A percentile compares a stretch with the other conserved stretches of the same genome.
phyloP scores from a whole-genome alignment of 2,329 filamentous ascomycete genomes.

The Shiraia sp. region DNA sequence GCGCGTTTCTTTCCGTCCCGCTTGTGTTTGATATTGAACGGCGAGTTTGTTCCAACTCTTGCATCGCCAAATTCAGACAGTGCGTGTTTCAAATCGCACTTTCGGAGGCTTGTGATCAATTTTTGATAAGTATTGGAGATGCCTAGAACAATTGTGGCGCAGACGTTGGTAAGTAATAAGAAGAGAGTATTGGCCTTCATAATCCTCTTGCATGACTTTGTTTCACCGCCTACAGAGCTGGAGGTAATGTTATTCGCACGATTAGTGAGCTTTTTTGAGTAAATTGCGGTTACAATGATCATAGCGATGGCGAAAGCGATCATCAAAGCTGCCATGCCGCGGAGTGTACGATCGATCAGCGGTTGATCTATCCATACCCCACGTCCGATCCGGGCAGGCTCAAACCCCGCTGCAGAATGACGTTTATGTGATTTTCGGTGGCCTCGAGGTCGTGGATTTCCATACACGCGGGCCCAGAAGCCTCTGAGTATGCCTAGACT shows the following conservation, averaged over 20 bases:
- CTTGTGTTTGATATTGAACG: constrained; percentile 38
- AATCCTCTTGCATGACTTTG: constrained; percentile 20
- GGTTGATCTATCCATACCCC: constrained; percentile 37
- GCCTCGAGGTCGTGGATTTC: constrained; percentile 22
- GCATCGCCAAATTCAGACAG: constrained; percentile 36
- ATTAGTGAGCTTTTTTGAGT: constrained; percentile 14
- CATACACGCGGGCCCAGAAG: constrained; percentile 17
- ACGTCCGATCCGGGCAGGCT: constrained; percentile 25
- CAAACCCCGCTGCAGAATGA: constrained; percentile 25
- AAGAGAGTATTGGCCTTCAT: constrained; percentile 25
- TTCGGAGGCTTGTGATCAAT: constrained; percentile 30
- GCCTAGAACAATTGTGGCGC: constrained; percentile 35
- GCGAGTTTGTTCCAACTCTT: constrained; percentile 38
- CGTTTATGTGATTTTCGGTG: constrained; percentile 15
- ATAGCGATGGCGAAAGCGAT: constrained; percentile 16
- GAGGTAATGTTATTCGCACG: constrained; percentile 25
- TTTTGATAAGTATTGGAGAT: constrained; percentile 42
- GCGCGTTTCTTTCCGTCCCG: constrained; percentile 19
- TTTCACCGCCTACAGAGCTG: constrained; percentile 25
- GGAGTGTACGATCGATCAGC: constrained; percentile 32
- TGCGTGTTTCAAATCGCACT: constrained; percentile 27
- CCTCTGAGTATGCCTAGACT: constrained; percentile 19
- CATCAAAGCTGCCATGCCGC: constrained; percentile 30
- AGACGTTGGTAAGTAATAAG: constrained; percentile 34
- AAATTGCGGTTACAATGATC: constrained; percentile 21